Conservation (phyloP, 2,329 filamentous ascomycete species). For the Aspergillus jensenii region DNA sequence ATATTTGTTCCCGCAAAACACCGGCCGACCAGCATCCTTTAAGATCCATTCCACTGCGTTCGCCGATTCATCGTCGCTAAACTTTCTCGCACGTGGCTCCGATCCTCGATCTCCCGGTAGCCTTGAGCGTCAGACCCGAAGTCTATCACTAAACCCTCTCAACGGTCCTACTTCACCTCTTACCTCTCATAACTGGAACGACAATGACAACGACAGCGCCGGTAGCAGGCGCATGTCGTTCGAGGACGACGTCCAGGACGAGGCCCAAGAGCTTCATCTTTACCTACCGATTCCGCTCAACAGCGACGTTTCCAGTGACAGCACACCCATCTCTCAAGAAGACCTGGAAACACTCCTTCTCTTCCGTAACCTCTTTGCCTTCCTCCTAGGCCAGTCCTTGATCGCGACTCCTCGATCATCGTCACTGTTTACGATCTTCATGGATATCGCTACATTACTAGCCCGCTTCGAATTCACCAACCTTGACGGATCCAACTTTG, state of each 20-base stretch:
- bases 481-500: slow-evolving; percentile 62
- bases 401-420: slow-evolving; percentile 57
- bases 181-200: slow-evolving; percentile 32
- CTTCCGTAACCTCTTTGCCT: slow-evolving; percentile 64
- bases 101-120: slow-evolving; percentile 45
- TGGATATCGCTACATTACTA: slow-evolving; percentile 59
- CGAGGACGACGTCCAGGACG: slow-evolving; percentile 45
- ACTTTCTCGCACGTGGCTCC: slow-evolving; percentile 54
- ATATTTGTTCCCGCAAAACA: slow-evolving; percentile 60
- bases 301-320: slow-evolving; percentile 45
- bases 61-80: slow-evolving; percentile 56
- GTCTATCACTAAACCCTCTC: slow-evolving; percentile 31
- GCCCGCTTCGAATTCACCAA: slow-evolving; percentile 61
- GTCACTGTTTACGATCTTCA: slow-evolving; percentile 60
- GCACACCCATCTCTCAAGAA: slow-evolving; percentile 38
- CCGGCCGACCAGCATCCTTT: slow-evolving; percentile 60
- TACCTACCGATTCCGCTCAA: slow-evolving; percentile 60
- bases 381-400: slow-evolving; percentile 61
- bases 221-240: slow-evolving; percentile 50
- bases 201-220: slow-evolving; percentile 43
- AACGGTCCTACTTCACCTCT: slow-evolving; percentile 26
- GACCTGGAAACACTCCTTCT: slow-evolving; percentile 59
- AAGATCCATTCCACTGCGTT: slow-evolving; percentile 60
- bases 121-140: slow-evolving; percentile 30
- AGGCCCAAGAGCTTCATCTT: slow-evolving; percentile 50